A percentile compares a stretch with the other conserved stretches of the same genome.
Evolutionary conservation across 2,329 filamentous ascomycete species (phyloP).

Genomic region (Fusarium foetens): DNA sequence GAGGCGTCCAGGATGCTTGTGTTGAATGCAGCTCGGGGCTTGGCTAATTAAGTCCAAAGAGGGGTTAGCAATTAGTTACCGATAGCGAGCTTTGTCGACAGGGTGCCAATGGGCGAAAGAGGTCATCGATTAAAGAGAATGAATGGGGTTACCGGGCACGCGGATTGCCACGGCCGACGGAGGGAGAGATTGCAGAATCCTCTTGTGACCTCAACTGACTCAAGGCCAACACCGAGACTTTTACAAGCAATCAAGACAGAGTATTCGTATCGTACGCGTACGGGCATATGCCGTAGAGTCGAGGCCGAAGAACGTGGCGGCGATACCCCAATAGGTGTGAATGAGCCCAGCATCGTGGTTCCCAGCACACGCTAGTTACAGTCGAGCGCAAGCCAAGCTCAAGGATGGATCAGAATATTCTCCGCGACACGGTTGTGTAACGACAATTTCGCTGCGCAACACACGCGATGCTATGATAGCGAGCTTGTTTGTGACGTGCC

Average conservation of each 20-base stretch:
- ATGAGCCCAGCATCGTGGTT: constrained; percentile 47
- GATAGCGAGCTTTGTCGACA: constrained; percentile 41
- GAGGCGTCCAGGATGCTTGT: constrained; percentile 42
- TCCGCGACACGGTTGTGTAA: constrained; percentile 47
- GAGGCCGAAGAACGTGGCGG: constrained; percentile 44
- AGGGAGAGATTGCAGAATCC: constrained; percentile 41
- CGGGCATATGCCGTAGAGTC: constrained; percentile 23
- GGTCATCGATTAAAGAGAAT: constrained; percentile 39
- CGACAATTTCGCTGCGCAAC: constrained; percentile 42
- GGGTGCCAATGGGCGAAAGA: constrained; percentile 39
- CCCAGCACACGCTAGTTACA: constrained; percentile 45
- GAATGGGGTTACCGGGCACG: constrained; percentile 41
- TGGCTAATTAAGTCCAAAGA: constrained; percentile 42
- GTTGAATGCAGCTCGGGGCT: constrained; percentile 45
- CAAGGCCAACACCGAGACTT: constrained; percentile 39
- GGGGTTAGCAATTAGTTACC: constrained; percentile 43
- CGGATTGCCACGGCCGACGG: constrained; percentile 42
- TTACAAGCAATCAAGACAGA: constrained; percentile 18
- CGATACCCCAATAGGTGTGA: constrained; percentile 45
- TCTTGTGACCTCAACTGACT: constrained; percentile 46
- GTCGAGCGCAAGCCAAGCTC: constrained; percentile 47
- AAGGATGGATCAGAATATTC: constrained; percentile 46
- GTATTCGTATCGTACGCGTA: constrained; percentile 14
- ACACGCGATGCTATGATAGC: constrained; percentile 39
- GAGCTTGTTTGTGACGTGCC: constrained; percentile 36